A percentile compares a stretch with the other conserved stretches of the same genome.
phyloP scores from a whole-genome alignment of 352 stramenopile species.

The Pythium aphanidermatum region DNA sequence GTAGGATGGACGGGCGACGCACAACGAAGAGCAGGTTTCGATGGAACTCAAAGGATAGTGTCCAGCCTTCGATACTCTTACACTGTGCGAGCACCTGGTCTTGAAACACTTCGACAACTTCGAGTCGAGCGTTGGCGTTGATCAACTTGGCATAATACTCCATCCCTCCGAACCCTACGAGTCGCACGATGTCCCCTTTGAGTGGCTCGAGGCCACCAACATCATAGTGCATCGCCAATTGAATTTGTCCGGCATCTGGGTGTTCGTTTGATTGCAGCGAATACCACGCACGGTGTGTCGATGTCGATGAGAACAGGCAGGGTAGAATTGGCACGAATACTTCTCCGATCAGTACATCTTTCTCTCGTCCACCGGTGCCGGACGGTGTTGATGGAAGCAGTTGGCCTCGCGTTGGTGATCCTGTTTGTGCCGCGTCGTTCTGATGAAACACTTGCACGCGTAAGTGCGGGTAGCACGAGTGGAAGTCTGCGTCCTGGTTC shows the following conservation, averaged over 20 bases:
- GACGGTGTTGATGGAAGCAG: no score
- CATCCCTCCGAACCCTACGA: slow-evolving; percentile 53
- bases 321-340: slow-evolving; percentile 52
- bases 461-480: slow-evolving; percentile 51
- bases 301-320: slow-evolving; percentile 51
- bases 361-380: no score
- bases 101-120: slow-evolving; percentile 58
- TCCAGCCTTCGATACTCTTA: slow-evolving; percentile 54
- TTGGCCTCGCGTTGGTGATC: no score
- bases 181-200: slow-evolving; percentile 51
- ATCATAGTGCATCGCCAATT: slow-evolving; percentile 55
- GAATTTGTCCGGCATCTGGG: slow-evolving; percentile 51
- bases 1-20: slow-evolving; percentile 47
- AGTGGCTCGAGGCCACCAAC: slow-evolving; percentile 33
- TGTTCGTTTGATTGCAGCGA: slow-evolving; percentile 40
- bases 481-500: slow-evolving; percentile 26
- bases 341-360: slow-evolving; percentile 54
- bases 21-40: slow-evolving; percentile 62
- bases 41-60: slow-evolving; percentile 55
- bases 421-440: no score
- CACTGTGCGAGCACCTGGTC: slow-evolving; percentile 56
- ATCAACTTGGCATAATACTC: slow-evolving; percentile 69
- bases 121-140: slow-evolving; percentile 34
- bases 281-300: slow-evolving; percentile 53
- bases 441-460: slow-evolving; percentile 58